Evolutionary conservation across 768 basidiomycete species (phyloP), one percentile per base, ranked within the genome.

Genomic region (Hemileccinum impolitum): DNA sequence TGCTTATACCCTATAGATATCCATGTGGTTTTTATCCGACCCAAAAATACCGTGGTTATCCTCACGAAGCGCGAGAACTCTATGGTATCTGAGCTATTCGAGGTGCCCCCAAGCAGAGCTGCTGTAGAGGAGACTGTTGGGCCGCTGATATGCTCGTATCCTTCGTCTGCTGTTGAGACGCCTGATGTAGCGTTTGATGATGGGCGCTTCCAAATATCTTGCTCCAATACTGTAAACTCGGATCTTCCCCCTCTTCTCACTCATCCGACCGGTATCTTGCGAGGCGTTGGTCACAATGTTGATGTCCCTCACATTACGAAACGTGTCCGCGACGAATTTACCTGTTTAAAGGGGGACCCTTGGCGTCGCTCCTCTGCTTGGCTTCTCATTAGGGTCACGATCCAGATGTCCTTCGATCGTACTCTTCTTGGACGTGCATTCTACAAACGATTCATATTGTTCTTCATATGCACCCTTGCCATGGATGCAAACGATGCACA

Each of bases 371-470:
- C 62, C 3, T 48, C 65, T 12, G 45, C 68, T 17, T 72, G 70
- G 70, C 63, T 71, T 30, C 39, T 67, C 13, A 45, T 69, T 21
- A 59, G 65, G 30, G 53, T 72, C 1, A 47, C 59, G 13, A 40
- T 70, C 14, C 70, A 70, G 32, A 62, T 48, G 11, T 49, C 62
- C 0, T 17, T 65, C 2, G 25, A 47, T 45, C 44, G 48, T 7
- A 47, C 40, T 12, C 23, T 32, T 42, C 23, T 32, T 42, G 52
- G 49, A 15, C 9, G 48, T n/a, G 34, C 40, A 6, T 59, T 56
- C 1, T 81, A 81, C 61, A 80, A 80, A 45, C 13, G 35, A 10
- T 81, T 81, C 59, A 71, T 77, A 55, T 48, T 74, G 3, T 78
- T 70, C 45, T 61, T 78, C 45, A 50, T 72, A 32, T 56, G 67